Evolutionary conservation across 108 stramenopile species (phyloP).

Genomic region (Cyclotella baltica): DNA sequence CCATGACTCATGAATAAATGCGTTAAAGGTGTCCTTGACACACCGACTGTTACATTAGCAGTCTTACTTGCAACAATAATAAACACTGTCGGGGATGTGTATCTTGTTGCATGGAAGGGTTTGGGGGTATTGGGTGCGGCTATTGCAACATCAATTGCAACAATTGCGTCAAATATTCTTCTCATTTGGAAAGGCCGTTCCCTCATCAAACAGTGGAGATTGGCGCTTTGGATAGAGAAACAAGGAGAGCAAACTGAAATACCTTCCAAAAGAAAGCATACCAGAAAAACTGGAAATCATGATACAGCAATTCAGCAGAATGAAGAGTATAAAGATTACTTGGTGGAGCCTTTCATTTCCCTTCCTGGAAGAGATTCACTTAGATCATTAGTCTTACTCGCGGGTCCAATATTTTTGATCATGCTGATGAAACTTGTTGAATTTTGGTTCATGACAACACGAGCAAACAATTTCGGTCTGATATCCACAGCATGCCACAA

Average conservation of each 20-base stretch:
- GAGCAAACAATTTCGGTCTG: constrained; percentile 69
- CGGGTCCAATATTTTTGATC: constrained; percentile 80
- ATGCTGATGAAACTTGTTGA: constrained; percentile 72
- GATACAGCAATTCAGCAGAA: background rate
- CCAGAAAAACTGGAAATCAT: background rate
- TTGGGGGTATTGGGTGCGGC: constrained; percentile 56
- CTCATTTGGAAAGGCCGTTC: constrained; percentile 52
- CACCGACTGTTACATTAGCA: constrained; percentile 65
- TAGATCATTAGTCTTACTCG: constrained; percentile 55
- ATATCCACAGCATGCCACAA: constrained; percentile 78
- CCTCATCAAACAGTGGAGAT: constrained; percentile 52
- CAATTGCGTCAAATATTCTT: constrained; percentile 41
- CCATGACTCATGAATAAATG: background rate
- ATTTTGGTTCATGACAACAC: constrained; percentile 66
- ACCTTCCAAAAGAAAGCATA: background rate
- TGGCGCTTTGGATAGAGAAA: constrained; percentile 1
- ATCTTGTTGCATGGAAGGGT: constrained; percentile 3
- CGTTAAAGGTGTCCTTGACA: constrained; percentile 53
- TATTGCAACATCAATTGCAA: constrained; percentile 64
- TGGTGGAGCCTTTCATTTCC: constrained; percentile 54
- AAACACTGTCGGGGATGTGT: background rate
- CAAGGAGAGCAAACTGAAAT: background rate
- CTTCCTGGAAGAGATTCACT: constrained; percentile 56
- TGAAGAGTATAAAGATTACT: background rate
- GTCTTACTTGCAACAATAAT: constrained; percentile 61